These are phyloP conservation scores for Achaetomium macrosporum DNA, from an alignment of 2,329 filamentous ascomycete species.

Conservation along the genomic window DNA sequence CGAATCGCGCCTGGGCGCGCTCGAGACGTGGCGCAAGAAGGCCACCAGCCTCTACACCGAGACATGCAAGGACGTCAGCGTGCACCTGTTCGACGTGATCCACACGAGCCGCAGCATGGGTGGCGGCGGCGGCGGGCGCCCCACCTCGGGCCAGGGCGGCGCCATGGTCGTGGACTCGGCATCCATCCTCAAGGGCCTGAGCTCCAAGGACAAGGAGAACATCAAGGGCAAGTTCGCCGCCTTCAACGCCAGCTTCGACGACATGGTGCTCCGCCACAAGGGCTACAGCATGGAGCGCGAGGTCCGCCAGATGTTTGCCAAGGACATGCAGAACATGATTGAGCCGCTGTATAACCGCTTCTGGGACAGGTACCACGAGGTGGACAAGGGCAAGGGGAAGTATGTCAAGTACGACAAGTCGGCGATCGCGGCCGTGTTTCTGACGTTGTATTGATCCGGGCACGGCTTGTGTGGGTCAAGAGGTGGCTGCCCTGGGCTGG, in stretches of 20 bases:
- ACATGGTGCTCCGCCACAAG: conserved; percentile 78
- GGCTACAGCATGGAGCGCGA: conserved; percentile 84
- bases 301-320: conserved; percentile 71
- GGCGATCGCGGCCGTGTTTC: conserved; percentile 62
- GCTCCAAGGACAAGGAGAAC: conserved; percentile 86
- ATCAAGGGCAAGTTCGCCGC: conserved; percentile 94
- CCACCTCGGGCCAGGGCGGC: conserved; percentile 61
- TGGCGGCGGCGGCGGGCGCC: conserved; percentile 40
- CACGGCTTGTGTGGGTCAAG: neutral
- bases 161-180: conserved; percentile 59
- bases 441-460: conserved; percentile 40
- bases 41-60: conserved; percentile 76
- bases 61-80: conserved; percentile 81
- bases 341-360: conserved; percentile 93
- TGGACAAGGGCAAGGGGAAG: conserved; percentile 96
- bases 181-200: conserved; percentile 75
- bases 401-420: conserved; percentile 96
- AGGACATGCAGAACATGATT: conserved; percentile 84
- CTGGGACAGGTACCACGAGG: conserved; percentile 94
- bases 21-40: conserved; percentile 85
- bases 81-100: conserved; percentile 81
- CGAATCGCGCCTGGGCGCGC: conserved; percentile 55
- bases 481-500: neutral
- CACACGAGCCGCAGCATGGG: conserved; percentile 68
- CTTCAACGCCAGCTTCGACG: conserved; percentile 89